Conservation (phyloP, 495 filamentous ascomycete species). For the Tuber magnatum region DNA sequence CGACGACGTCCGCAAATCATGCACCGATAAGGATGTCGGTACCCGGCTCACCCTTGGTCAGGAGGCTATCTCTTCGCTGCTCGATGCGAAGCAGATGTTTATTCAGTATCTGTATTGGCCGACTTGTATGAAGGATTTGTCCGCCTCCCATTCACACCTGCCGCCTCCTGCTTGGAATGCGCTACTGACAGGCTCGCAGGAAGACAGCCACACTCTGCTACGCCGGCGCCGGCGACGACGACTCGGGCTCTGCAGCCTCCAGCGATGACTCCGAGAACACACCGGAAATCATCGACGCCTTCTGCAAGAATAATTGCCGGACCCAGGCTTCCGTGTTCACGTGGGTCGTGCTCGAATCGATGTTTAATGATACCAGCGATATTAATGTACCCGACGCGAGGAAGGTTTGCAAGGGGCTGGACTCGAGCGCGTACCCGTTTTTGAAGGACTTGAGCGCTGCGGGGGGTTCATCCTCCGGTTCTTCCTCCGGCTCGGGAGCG, state of each 20-base stretch:
- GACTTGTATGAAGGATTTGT: slow-evolving; percentile 14
- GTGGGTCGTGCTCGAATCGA: neutral
- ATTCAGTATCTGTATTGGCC: slow-evolving; percentile 17
- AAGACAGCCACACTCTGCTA: slow-evolving; percentile 9
- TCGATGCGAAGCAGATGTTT: neutral
- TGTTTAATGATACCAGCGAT: neutral
- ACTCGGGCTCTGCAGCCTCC: neutral
- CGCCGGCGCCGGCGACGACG: neutral
- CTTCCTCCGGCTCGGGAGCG: neutral
- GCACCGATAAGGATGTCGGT: neutral
- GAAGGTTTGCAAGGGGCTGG: slow-evolving; percentile 13
- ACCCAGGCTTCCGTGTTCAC: slow-evolving; percentile 11
- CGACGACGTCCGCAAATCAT: slow-evolving; percentile 5
- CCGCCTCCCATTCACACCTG: neutral
- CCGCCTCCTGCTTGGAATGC: neutral
- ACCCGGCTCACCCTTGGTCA: neutral
- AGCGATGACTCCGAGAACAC: neutral
- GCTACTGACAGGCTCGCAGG: neutral
- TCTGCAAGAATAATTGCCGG: slow-evolving; percentile 11
- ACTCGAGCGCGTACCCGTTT: slow-evolving; percentile 18
- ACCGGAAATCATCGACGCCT: slow-evolving; percentile 5
- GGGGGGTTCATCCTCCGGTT: neutral
- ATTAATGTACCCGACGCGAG: slow-evolving; percentile 3
- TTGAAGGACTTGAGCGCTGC: neutral
- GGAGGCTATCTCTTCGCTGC: neutral